Base-by-base conservation (phyloP, 1,139 yeast species). In the Yamadazyma oceani region DNA sequence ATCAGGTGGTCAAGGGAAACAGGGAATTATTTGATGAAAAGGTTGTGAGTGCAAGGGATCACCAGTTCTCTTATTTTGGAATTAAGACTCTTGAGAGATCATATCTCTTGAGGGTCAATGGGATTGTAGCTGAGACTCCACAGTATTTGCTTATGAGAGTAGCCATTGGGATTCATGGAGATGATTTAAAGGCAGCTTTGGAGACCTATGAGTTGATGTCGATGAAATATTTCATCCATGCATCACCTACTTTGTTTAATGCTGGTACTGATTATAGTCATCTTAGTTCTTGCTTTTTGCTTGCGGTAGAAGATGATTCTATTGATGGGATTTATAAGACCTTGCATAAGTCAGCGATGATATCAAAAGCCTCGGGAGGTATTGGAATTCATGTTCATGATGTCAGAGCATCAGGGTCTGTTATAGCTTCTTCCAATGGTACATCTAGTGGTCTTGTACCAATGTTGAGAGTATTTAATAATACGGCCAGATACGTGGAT, bases 351-450 rank as follows among this genome's bases (percentile, higher is more conserved):
- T 58, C 78, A 33, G 83, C 83, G 2, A 58, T 77, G 51, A 76
- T 78, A 29, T 76, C 82, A 11, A 77, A 76, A 57, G 67, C 77
- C 29, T 74, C 82, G 1, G 83, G 83, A 25, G 83, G 83, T 31
- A 69, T 78, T 31, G 83, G 83, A 5, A 52, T 78, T 33, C 82
- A 77, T 54, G 70, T 75, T 24, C 79, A 76, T 46, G 71, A 77
- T 51, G 71, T 78, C 26, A 57, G 82, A 42, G 60, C 77, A 10
- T 58, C 65, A 6, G 82, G 82, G 3, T 61, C 79, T 2, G 63
- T 68, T 47, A 75, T 77, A 33, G 64, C 78, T 3, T 74, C 79
- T 30, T 64, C 82, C 7, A 75, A 75, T 53, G 83, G 82, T 21
- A 66, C 67, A 3, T 74, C 82, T 4, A 74, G 67, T 51, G 83